These are phyloP conservation scores for Leishmania tarentolae DNA, from an alignment of 208 protist genomes.

Conservation along the genomic window DNA sequence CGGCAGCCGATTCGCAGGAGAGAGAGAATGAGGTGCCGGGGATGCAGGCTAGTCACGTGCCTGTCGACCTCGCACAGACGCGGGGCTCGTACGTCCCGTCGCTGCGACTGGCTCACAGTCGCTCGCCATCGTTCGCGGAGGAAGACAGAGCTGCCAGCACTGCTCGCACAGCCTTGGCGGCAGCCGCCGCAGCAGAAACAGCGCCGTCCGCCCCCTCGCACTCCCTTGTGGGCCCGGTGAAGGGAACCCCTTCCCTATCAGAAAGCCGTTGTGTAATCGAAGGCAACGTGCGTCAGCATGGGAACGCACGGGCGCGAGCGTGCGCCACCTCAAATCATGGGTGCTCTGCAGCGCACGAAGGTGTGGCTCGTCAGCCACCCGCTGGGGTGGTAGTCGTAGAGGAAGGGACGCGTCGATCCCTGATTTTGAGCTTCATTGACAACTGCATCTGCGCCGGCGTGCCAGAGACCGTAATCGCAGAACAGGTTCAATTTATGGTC, in stretches of 20 bases:
- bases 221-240: background rate
- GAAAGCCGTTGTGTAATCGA: background rate
- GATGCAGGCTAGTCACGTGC: background rate
- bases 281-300: constrained; percentile 5
- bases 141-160: background rate
- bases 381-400: constrained; percentile 2
- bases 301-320: background rate
- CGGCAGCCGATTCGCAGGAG: background rate
- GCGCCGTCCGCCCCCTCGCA: background rate
- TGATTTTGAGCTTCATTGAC: constrained; percentile 81
- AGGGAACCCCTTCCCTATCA: background rate
- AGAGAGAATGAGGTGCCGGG: background rate
- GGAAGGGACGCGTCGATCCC: constrained; percentile 29
- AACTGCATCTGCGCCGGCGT: constrained; percentile 53
- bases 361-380: background rate
- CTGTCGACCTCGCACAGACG: constrained; percentile 1
- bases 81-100: background rate
- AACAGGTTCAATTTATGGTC: constrained; percentile 82
- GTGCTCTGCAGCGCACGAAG: no score
- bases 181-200: background rate
- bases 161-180: background rate
- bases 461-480: constrained; percentile 69
- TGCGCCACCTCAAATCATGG: background rate
- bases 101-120: background rate
- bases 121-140: background rate